A percentile compares a stretch with the other conserved stretches of the same genome.
Conservation (phyloP, 2,329 filamentous ascomycete species). For the Blastomyces silverae region DNA sequence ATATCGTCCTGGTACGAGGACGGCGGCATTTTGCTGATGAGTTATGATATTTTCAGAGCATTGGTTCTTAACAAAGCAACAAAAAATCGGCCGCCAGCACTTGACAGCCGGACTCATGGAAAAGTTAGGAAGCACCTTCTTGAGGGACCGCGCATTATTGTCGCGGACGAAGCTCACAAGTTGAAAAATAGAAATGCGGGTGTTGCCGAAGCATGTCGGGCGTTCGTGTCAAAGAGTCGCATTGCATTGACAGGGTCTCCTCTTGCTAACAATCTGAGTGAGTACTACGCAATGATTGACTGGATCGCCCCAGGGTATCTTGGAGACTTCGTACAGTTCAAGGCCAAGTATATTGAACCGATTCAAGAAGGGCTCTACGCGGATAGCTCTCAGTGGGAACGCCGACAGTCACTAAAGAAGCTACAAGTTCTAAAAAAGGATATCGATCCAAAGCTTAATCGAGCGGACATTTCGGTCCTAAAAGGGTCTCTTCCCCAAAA, state of each 20-base stretch:
- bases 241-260: slow-evolving; percentile 85
- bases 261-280: slow-evolving; percentile 71
- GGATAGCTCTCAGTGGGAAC: slow-evolving; percentile 54
- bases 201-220: slow-evolving; percentile 49
- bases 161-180: slow-evolving; percentile 78
- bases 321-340: slow-evolving; percentile 62
- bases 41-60: slow-evolving; percentile 61
- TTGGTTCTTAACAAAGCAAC: slow-evolving; percentile 36
- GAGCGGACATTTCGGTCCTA: slow-evolving; percentile 63
- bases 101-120: slow-evolving; percentile 36
- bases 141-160: slow-evolving; percentile 60
- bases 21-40: slow-evolving; percentile 70
- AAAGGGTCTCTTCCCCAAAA: slow-evolving; percentile 64
- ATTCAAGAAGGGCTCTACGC: slow-evolving; percentile 64
- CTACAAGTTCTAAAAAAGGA: slow-evolving; percentile 64
- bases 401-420: slow-evolving; percentile 56
- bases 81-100: slow-evolving; percentile 23
- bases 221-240: slow-evolving; percentile 61
- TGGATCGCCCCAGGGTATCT: slow-evolving; percentile 79
- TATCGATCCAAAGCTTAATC: slow-evolving; percentile 70
- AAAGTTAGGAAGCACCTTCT: slow-evolving; percentile 48
- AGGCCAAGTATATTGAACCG: slow-evolving; percentile 59
- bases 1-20: slow-evolving; percentile 55
- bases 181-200: slow-evolving; percentile 60
- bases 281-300: slow-evolving; percentile 81